Percentiles rank a stretch among this genome's conserved stretches.
Evolutionary conservation across 2,329 filamentous ascomycete genomes (phyloP).

Genomic region (Aspergillus texensis): DNA sequence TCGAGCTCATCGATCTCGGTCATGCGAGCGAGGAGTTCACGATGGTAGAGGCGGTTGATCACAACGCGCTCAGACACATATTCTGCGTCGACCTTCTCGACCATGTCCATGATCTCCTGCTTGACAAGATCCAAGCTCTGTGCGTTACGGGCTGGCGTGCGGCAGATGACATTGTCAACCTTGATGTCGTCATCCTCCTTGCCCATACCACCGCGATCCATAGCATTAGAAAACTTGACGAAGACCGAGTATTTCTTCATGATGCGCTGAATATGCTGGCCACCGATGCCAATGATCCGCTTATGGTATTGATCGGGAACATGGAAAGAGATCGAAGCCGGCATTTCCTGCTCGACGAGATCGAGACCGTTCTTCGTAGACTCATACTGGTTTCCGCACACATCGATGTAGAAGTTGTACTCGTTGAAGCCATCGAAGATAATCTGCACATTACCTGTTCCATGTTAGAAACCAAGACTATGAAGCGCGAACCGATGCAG

Average conservation of each 20-base stretch:
- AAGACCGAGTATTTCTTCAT: slow-evolving; percentile 99
- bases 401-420: slow-evolving; percentile 99
- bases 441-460: slow-evolving; percentile 85
- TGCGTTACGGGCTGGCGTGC: slow-evolving; percentile 93
- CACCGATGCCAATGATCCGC: slow-evolving; percentile 97
- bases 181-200: slow-evolving; percentile 98
- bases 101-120: slow-evolving; percentile 99
- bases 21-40: slow-evolving; percentile 86
- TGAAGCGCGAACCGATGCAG: background rate
- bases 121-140: slow-evolving; percentile 97
- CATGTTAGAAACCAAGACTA: background rate
- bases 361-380: slow-evolving; percentile 90
- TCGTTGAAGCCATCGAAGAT: slow-evolving; percentile 99
- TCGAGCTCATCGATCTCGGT: slow-evolving; percentile 90
- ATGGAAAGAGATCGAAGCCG: slow-evolving; percentile 97
- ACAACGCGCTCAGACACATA: slow-evolving; percentile 93
- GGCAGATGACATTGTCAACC: slow-evolving; percentile 98
- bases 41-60: slow-evolving; percentile 92
- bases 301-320: slow-evolving; percentile 99
- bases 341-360: slow-evolving; percentile 98
- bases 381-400: slow-evolving; percentile 88
- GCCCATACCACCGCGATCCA: slow-evolving; percentile 91
- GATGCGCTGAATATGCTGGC: slow-evolving; percentile 97
- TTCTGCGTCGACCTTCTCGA: slow-evolving; percentile 95
- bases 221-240: slow-evolving; percentile 98